phyloP scores from a whole-genome alignment of 2,329 filamentous ascomycete species.

The Scedosporium boydii region DNA sequence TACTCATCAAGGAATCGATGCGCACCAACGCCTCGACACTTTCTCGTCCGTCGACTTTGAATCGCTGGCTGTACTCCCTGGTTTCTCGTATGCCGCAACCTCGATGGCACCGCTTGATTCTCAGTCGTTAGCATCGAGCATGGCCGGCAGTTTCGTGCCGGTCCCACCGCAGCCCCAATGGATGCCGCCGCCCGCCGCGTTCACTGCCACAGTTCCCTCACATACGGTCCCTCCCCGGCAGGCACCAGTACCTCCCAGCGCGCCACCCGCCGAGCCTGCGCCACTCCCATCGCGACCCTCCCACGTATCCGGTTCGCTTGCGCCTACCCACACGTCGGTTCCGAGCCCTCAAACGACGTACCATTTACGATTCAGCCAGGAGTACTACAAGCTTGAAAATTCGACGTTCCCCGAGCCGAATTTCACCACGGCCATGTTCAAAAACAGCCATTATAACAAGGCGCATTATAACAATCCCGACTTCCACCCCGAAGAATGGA shows the following conservation, averaged over 20 bases:
- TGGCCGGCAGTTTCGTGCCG: slow-evolving; percentile 22
- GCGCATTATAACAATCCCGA: slow-evolving; percentile 58
- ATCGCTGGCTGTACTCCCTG: slow-evolving; percentile 37
- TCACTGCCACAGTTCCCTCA: slow-evolving; percentile 13
- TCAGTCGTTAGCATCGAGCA: slow-evolving; percentile 16
- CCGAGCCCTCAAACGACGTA: slow-evolving; percentile 16
- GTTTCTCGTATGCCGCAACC: slow-evolving; percentile 20
- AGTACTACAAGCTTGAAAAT: slow-evolving; percentile 40
- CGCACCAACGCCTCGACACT: slow-evolving; percentile 28
- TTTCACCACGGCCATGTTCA: slow-evolving; percentile 49
- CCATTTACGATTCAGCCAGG: slow-evolving; percentile 40
- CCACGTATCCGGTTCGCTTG: background rate
- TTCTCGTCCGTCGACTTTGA: slow-evolving; percentile 34
- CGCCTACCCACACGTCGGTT: background rate
- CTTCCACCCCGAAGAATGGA: slow-evolving; percentile 35
- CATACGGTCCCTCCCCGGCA: slow-evolving; percentile 18
- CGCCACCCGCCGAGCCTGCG: slow-evolving; percentile 22
- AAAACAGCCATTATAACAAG: slow-evolving; percentile 57
- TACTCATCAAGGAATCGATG: slow-evolving; percentile 32
- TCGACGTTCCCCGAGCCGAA: slow-evolving; percentile 32
- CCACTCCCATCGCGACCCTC: slow-evolving; percentile 8
- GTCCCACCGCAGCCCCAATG: slow-evolving; percentile 26
- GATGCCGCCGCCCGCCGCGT: slow-evolving; percentile 19
- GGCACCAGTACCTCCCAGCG: slow-evolving; percentile 20
- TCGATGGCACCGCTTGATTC: slow-evolving; percentile 21